Conservation (phyloP, 495 filamentous ascomycete species). For the Penicillium mononematosum region DNA sequence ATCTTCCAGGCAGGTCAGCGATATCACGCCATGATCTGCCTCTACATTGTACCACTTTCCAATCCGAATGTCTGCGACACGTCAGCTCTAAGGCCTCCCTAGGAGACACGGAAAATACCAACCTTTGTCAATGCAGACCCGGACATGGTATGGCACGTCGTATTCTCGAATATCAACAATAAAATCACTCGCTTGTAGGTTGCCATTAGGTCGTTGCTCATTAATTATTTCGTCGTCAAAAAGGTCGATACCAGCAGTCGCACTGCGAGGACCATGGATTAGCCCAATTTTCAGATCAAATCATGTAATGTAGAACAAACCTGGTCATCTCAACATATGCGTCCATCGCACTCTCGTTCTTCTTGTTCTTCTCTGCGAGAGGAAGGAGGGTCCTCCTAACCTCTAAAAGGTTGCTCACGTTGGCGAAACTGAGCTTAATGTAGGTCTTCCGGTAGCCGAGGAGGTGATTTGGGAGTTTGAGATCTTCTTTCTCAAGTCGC, state of each 20-base stretch:
- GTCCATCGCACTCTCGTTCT: slow-evolving; percentile 92
- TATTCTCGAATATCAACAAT: slow-evolving; percentile 99
- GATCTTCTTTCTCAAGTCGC: slow-evolving; percentile 85
- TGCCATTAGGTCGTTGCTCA: slow-evolving; percentile 78
- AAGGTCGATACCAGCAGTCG: slow-evolving; percentile 86
- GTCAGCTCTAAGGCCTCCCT: slow-evolving; percentile 16
- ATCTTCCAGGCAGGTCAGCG: slow-evolving; percentile 81
- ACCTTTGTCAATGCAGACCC: slow-evolving; percentile 96
- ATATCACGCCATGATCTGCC: slow-evolving; percentile 84
- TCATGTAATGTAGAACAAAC: slow-evolving; percentile 47
- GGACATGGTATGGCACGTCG: slow-evolving; percentile 98
- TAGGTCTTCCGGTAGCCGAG: slow-evolving; percentile 87
- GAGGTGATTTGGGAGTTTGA: slow-evolving; percentile 94
- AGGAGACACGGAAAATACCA: slow-evolving; percentile 21
- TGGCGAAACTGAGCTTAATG: slow-evolving; percentile 80
- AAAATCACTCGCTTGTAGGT: slow-evolving; percentile 90
- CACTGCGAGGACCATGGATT: slow-evolving; percentile 45
- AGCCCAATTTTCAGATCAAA: not conserved
- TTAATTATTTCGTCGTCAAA: slow-evolving; percentile 89
- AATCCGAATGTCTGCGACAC: slow-evolving; percentile 74
- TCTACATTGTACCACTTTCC: slow-evolving; percentile 98
- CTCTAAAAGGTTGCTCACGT: slow-evolving; percentile 79
- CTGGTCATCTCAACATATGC: slow-evolving; percentile 94
- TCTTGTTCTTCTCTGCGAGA: slow-evolving; percentile 94
- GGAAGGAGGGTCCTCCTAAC: slow-evolving; percentile 82